Evolutionary conservation across 75 land plant species (phyloP), one percentile per base, ranked within the genome.

Genomic region (Ceratopteris richardii): DNA sequence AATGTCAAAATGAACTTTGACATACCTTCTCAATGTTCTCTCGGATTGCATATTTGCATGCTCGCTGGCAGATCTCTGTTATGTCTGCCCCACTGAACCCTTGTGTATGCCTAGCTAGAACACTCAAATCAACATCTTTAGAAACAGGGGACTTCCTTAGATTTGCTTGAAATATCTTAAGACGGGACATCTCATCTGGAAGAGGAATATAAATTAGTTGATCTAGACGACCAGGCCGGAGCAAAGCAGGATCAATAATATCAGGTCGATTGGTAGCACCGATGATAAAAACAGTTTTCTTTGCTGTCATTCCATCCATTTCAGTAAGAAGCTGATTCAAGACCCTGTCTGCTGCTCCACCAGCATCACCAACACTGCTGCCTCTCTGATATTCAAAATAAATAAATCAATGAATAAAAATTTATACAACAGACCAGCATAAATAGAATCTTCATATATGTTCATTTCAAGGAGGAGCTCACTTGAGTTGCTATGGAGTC

Each of bases 231-330:
- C 83, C 82, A 20, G 82, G 82, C 30, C 82, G 66, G 18, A 79
- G 70, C 43, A 79, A 58, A 6, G 79, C 82, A 17, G 82, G 71
- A 62, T 81, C 83, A 1, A 81, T 77, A 37, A 81, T 81, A 51
- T 81, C 83, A 0, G 70, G 75, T 31, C 75, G 29, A 27, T 72
- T 72, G 2, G 70, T 72, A 2, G 70, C 70, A 40, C 88, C 88
- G 54, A 85, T 85, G 20, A 85, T 85, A 33, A 85, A 85, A 0
- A 85, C 84, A 13, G 88, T 85, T 54, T 85, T 85, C 74, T 85
- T 85, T 11, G 88, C 88, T 33, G 51, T 72, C 84, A 85, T 85
- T 12, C 88, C 88, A 72, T 85, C 88, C 88, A 85, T 85, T 68
- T 85, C 88, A 3, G 88, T 85, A 0, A 85, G 66, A 20, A 85